Evolutionary conservation across 306 rosid genomes (phyloP).

Genomic region (Neltuma alba): DNA sequence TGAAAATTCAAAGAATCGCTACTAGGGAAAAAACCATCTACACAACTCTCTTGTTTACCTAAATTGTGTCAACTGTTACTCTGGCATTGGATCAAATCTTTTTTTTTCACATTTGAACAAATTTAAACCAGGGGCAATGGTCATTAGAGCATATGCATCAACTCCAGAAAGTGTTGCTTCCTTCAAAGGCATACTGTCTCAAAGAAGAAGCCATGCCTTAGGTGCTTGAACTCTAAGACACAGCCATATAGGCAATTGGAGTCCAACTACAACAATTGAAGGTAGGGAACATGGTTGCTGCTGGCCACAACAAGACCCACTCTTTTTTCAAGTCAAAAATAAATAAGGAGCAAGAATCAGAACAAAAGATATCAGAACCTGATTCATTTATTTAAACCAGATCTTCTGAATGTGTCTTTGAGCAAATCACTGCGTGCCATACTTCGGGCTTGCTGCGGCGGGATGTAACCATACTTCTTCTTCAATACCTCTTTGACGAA

Average conservation of each 20-base stretch:
- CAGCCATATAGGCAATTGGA: background rate
- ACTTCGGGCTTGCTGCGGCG: slow-evolving; percentile 64
- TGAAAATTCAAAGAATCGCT: background rate
- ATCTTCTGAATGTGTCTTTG: slow-evolving; percentile 52
- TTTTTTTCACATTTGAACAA: background rate
- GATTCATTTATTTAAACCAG: slow-evolving; percentile 40
- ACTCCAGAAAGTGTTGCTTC: background rate
- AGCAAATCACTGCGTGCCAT: slow-evolving; percentile 58
- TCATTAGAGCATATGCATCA: background rate
- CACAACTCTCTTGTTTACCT: background rate
- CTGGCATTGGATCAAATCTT: too few species aligned
- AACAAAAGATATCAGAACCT: background rate
- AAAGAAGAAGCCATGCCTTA: background rate
- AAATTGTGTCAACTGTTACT: background rate
- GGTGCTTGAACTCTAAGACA: background rate
- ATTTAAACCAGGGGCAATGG: background rate
- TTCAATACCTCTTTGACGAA: slow-evolving; percentile 54
- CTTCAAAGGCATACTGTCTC: background rate
- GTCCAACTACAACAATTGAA: background rate
- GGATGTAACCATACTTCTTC: slow-evolving; percentile 64
- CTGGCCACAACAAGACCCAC: background rate
- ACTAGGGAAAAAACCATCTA: background rate
- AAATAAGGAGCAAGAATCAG: background rate
- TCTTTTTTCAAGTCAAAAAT: background rate
- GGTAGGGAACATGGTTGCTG: background rate